Base-by-base conservation (phyloP, 2,329 filamentous ascomycete species). In the Diaporthe citrichinensis region DNA sequence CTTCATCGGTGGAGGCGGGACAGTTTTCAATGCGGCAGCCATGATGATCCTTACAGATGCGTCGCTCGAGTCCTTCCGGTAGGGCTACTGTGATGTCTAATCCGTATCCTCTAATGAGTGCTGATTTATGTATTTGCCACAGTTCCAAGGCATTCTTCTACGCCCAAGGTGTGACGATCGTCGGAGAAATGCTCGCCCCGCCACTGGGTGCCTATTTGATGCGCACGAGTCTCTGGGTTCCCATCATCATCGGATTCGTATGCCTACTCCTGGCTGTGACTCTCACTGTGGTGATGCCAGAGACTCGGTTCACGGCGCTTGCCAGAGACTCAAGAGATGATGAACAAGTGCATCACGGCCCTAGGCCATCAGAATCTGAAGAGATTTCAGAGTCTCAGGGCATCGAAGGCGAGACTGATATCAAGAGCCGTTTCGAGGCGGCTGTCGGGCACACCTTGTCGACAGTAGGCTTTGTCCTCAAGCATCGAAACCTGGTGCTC, bases 21-120 rank as follows among this genome's bases (percentile, higher is more conserved):
- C 61, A 4, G 61, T 65, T 1, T 65, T 46, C 41, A 65, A 49
- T 5, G 61, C 61, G 14, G 61, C 41, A 46, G 41, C 61, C 25
- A 65, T 65, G 61, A 49, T 65, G 61, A 65, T 65, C 12, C 61
- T 65, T 8, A 65, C 61, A 6, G 61, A 65, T 49, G 61, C 61
- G 4, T 65, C 61, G 9, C 61, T 65, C 39, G 61, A 65, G 61
- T 46, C 41, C 10, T 49, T 65, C 41, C 61, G 61, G 61, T 65
- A 65, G 4, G 41, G 25, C 5, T 2, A 23, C 31, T 39, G 3
- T 3, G 12, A 8, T 14, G 12, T 34, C 10, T 3, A 23, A n/a
- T 25, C 8, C 9, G 6, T 7, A 3, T 15, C 10, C 17, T 31
- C 17, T 15, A 28, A 1, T 17, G 14, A 41, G 23, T 14, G 25